Base-by-base conservation (phyloP, 2,329 filamentous ascomycete genomes). In the Hypoxylon sp. region DNA sequence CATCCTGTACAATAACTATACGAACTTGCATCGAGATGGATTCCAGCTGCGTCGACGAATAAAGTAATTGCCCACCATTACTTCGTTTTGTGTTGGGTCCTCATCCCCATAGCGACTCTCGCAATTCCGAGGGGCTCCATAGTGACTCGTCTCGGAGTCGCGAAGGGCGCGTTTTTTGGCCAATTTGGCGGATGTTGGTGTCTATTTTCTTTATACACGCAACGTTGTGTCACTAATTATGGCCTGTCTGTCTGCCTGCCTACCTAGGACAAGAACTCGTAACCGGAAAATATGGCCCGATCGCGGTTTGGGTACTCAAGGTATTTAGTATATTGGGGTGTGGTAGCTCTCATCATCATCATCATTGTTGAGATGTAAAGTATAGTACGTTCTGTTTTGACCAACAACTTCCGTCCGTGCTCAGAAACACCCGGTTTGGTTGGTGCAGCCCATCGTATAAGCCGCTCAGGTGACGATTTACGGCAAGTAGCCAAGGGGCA, bases 1-100 rank as follows among this genome's bases (percentile, higher is more conserved):
- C 70, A 72, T 70, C 73, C 70, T 77, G 76, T 78, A 78, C 76
- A 72, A 73, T 72, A 76, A 72, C 74, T 72, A 44, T 22, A 75
- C 73, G 35, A 68, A 71, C 55, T 64, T 69, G 69, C 69, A 72
- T 72, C 48, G 50, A 70, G 67, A 66, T 61, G 64, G 64, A 56
- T 35, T 61, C 35, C 64, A 31, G 63, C 56, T 51, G 60, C 59
- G 62, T 63, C 25, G 63, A 58, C 58, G 59, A 72, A 70, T 69
- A 70, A 62, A 72, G 63, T 70, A 70, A 72, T 67, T 68, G 67
- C 57, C 58, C 69, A 61, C 51, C 66, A 53, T 65, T 40, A 50
- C 40, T 44, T 37, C 31, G 49, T 33, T 17, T 27, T 33, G 42
- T 35, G 55, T 50, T n/a, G 22, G 27, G 33, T 30, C 51, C 27